phyloP scores from a whole-genome alignment of 23 red algal genomes.

The Porphyridium purpureum region DNA sequence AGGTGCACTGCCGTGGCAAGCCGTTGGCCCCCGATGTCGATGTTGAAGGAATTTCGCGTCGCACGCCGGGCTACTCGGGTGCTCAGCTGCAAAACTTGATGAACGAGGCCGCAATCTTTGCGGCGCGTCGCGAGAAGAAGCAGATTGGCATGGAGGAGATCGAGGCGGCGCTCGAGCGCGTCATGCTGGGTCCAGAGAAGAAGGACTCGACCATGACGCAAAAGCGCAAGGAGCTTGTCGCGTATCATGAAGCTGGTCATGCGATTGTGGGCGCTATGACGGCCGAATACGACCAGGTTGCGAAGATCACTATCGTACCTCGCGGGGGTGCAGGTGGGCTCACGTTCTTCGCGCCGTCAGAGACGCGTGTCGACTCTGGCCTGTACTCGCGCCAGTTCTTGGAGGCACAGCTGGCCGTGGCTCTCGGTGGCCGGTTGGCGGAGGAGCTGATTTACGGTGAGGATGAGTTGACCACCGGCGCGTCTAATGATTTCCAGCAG shows the following conservation, averaged over 20 bases:
- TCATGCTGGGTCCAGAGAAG: constrained; percentile 91
- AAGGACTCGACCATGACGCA: constrained; percentile 73
- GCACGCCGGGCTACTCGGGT: constrained; percentile 91
- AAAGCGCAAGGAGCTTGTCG: constrained; percentile 77
- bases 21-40: constrained; percentile 89
- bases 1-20: constrained; percentile 87
- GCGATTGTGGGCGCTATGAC: constrained; percentile 87
- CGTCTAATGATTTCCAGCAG: constrained; percentile 88
- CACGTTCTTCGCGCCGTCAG: constrained; percentile 96
- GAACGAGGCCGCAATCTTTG: constrained; percentile 96
- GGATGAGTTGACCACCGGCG: constrained; percentile 80
- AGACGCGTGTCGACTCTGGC: constrained; percentile 76
- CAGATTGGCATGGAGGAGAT: constrained; percentile 91
- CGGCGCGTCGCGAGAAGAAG: constrained; percentile 66
- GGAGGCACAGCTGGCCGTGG: constrained; percentile 83
- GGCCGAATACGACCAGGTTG: constrained; percentile 89
- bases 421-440: constrained; percentile 86
- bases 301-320: constrained; percentile 94
- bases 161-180: constrained; percentile 76
- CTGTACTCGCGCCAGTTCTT: constrained; percentile 88
- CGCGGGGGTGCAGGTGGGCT: constrained; percentile 90
- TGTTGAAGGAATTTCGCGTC: constrained; percentile 73
- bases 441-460: constrained; percentile 93
- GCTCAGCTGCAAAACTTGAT: constrained; percentile 84
- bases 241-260: constrained; percentile 97